These are phyloP conservation scores for Breynia disticha DNA, from an alignment of 441 rosid genomes.

Conservation along the genomic window DNA sequence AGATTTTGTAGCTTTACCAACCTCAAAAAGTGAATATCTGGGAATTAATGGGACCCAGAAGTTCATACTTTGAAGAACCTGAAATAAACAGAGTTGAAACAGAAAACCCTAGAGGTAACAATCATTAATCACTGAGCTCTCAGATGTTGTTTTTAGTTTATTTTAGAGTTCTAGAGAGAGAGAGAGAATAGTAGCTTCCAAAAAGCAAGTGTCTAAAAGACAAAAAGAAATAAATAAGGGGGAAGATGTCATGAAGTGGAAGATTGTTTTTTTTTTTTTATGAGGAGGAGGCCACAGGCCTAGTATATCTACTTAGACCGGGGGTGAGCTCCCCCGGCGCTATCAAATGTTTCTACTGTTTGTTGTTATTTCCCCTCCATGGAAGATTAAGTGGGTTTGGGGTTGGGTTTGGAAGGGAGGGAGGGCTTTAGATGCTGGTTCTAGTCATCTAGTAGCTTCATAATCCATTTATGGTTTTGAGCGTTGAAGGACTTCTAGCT, in stretches of 20 bases:
- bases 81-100: constrained; percentile 13
- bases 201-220: constrained; percentile 9
- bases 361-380: too few species aligned
- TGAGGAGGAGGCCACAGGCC: too few species aligned
- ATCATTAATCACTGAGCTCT: neutral
- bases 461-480: too few species aligned
- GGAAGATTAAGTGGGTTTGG: too few species aligned
- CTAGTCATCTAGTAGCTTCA: too few species aligned
- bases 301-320: too few species aligned
- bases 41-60: constrained; percentile 23
- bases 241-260: constrained; percentile 11
- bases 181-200: constrained; percentile 16
- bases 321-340: too few species aligned
- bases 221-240: constrained; percentile 14
- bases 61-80: constrained; percentile 18
- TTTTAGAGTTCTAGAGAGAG: neutral
- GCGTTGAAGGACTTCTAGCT: too few species aligned
- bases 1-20: constrained; percentile 29
- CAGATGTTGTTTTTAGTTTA: neutral
- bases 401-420: too few species aligned
- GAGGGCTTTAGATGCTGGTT: too few species aligned
- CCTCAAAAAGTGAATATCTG: constrained; percentile 20
- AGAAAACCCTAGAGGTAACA: constrained; percentile 10
- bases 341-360: too few species aligned
- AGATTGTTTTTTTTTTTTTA: too few species aligned